Conservation (phyloP, 2,329 filamentous ascomycete species). For the Fusarium buharicum region DNA sequence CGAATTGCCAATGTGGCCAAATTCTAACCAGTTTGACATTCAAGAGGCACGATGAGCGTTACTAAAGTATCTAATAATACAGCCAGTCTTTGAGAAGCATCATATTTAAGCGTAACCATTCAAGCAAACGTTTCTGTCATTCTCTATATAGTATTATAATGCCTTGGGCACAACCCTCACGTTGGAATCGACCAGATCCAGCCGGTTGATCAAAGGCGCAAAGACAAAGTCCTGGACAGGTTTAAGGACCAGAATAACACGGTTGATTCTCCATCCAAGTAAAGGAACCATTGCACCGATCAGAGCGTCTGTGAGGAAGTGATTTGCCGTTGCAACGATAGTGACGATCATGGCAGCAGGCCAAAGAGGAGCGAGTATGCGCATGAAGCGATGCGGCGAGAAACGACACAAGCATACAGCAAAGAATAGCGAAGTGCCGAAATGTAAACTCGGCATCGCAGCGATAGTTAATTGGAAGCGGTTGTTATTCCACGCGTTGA, state of each 20-base stretch:
- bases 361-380: conserved; percentile 55
- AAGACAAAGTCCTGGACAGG: conserved; percentile 47
- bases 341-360: conserved; percentile 55
- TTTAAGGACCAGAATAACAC: conserved; percentile 42
- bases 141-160: conserved; percentile 12
- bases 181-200: conserved; percentile 39
- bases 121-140: background rate
- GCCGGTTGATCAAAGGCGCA: conserved; percentile 37
- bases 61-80: too few relatives aligned
- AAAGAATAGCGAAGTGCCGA: conserved; percentile 54
- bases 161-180: conserved; percentile 33
- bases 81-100: too few relatives aligned
- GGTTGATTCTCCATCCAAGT: conserved; percentile 50
- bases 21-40: too few relatives aligned
- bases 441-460: conserved; percentile 61
- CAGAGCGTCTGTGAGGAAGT: conserved; percentile 52
- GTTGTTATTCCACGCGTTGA: conserved; percentile 56
- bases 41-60: too few relatives aligned
- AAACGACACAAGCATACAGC: conserved; percentile 51
- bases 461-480: conserved; percentile 59
- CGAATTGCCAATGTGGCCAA: too few relatives aligned
- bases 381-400: conserved; percentile 53
- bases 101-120: too few relatives aligned
- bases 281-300: conserved; percentile 50
- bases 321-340: conserved; percentile 55